Percentiles rank a stretch among this genome's conserved stretches.
Conservation (phyloP, 225 moss, liverwort and hornwort species). For the Polytrichum commune region DNA sequence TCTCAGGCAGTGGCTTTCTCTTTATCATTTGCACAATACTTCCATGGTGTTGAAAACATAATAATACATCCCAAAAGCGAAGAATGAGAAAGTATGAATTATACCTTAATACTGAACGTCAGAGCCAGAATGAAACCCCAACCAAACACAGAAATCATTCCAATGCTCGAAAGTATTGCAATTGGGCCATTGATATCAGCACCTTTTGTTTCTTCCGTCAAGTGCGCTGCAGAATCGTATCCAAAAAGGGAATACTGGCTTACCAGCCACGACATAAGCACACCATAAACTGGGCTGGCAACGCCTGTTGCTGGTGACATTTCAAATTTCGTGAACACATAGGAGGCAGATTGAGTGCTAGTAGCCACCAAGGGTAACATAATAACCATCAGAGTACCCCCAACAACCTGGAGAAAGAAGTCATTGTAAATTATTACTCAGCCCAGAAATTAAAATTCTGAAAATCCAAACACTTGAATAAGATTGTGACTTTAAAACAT, state of each 20-base stretch:
- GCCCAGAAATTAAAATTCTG: no score
- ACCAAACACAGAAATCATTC: slow-evolving; percentile 72
- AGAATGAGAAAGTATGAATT: neutral
- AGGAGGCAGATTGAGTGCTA: slow-evolving; percentile 69
- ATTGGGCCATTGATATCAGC: slow-evolving; percentile 83
- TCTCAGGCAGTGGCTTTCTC: neutral
- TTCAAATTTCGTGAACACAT: slow-evolving; percentile 72
- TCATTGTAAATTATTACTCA: neutral
- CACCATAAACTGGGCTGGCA: slow-evolving; percentile 57
- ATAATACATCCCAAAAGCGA: neutral
- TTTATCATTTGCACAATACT: neutral
- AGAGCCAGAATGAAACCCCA: slow-evolving; percentile 78
- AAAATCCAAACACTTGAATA: no score
- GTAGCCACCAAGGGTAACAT: slow-evolving; percentile 76
- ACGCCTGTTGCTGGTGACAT: slow-evolving; percentile 59
- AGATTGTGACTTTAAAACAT: no score
- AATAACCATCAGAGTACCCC: slow-evolving; percentile 68
- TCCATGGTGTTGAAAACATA: neutral
- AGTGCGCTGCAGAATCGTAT: slow-evolving; percentile 84
- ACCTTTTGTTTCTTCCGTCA: slow-evolving; percentile 82
- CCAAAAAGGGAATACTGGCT: slow-evolving; percentile 88
- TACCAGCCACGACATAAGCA: slow-evolving; percentile 76
- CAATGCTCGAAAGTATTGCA: slow-evolving; percentile 87
- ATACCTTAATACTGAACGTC: slow-evolving; percentile 85
- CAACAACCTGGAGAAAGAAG: slow-evolving; percentile 53